Base-by-base conservation (phyloP, 768 basidiomycete genomes). In the Lactarius trivialis region DNA sequence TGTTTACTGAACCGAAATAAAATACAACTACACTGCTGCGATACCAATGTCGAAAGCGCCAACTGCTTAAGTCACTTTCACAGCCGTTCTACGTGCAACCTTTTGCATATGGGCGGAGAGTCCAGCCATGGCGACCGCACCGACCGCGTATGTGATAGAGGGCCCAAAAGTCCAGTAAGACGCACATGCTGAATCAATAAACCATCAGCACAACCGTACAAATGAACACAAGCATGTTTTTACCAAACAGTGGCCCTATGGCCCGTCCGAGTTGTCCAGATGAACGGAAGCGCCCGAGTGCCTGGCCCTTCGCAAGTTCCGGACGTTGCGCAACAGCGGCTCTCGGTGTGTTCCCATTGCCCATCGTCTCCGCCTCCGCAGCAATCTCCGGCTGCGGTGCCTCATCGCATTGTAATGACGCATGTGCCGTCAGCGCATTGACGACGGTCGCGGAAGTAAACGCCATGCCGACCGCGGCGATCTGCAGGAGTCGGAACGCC, bases 361-460 rank as follows among this genome's bases (percentile, higher is more conserved):
- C 84, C 0, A 82, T 84, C 0, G 82, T 84, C 41, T 78, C 77
- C 9, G 76, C 73, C 41, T 78, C 77, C 8, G 76, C 73, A 69
- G 86, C 84, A 17, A 81, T 72, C 14, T 73, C 80, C 37, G 58
- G 7, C 33, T 34, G n/a, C 17, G 41, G 53, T 7, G 57, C 51
- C 32, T 93, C 91, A 70, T 96, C 91, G 65, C 92, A 94, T 74
- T 95, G 93, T 67, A 94, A 72, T 15, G 93, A 94, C 11, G 95
- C 96, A 65, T 88, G 85, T 28, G 94, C 86, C 39, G 93, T 99
- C 66, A 99, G 78, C 9, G 91, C 84, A 70, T 90, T 98, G 65
- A 99, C 96, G 55, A 97, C 95, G 1, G 93, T 97, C 5, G 96
- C 95, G 64, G 88, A 90, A 5, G 96, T 97, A 76, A 93, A 97